Conservation (phyloP, 2,329 filamentous ascomycete genomes). For the Cytospora paraplurivora region DNA sequence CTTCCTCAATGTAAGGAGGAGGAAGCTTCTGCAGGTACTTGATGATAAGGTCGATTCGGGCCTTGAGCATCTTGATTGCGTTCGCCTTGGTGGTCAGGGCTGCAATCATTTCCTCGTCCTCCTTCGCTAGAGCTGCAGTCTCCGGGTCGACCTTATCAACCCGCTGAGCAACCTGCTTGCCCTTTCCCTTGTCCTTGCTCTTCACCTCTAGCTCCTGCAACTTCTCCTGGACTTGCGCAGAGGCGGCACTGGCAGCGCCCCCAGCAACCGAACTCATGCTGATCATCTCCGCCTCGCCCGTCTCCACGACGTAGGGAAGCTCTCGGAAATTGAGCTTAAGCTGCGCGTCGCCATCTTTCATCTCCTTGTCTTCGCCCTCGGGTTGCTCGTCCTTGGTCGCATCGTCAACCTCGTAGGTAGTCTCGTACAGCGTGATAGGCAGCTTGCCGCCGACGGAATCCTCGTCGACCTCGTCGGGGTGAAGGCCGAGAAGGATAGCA, state of each 20-base stretch:
- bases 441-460: slow-evolving; percentile 72
- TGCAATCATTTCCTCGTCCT: slow-evolving; percentile 64
- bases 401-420: slow-evolving; percentile 72
- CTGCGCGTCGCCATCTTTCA: slow-evolving; percentile 64
- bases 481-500: slow-evolving; percentile 84
- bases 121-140: slow-evolving; percentile 52
- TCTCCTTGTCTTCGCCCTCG: slow-evolving; percentile 67
- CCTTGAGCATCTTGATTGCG: slow-evolving; percentile 89
- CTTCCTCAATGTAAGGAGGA: slow-evolving; percentile 37
- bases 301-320: slow-evolving; percentile 85
- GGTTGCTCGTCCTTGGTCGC: slow-evolving; percentile 42
- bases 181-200: slow-evolving; percentile 54
- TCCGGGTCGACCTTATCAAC: slow-evolving; percentile 40
- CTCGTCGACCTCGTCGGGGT: slow-evolving; percentile 62
- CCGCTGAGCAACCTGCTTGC: slow-evolving; percentile 48
- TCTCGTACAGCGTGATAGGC: slow-evolving; percentile 90
- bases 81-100: slow-evolving; percentile 84
- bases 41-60: slow-evolving; percentile 70
- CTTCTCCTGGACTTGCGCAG: slow-evolving; percentile 47
- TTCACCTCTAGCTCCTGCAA: slow-evolving; percentile 46
- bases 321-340: slow-evolving; percentile 76
- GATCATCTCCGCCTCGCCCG: slow-evolving; percentile 96
- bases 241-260: slow-evolving; percentile 78
- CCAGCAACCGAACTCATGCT: slow-evolving; percentile 90
- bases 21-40: slow-evolving; percentile 78